Evolutionary conservation across 1,139 yeast genomes (phyloP), one percentile per base, ranked within the genome.

Genomic region (Chernovozyma sophiae-reginae): DNA sequence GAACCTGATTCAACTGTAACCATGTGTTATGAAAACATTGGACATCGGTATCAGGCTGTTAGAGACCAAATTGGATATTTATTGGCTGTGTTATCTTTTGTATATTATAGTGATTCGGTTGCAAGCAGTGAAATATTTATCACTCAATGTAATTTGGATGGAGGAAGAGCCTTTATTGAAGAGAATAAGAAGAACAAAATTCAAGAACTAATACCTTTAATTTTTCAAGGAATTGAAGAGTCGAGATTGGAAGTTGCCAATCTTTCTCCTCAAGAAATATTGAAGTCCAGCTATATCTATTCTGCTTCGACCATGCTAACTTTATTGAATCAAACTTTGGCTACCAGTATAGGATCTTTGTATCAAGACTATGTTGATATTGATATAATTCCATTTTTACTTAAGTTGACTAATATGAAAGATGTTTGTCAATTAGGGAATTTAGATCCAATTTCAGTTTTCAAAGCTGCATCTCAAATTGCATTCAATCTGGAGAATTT

Each of bases 351-450:
- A 20, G 64, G 74, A 1, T 49, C 58, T 0, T 54, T 69, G 33
- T 57, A 79, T 36, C 70, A 72, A 36, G 53, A 52, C 17, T 57
- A 52, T 38, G 64, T 62, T 8, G 63, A 54, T n/a, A 42, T 47
- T 2, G 62, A 74, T 38, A 70, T 90, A 32, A 62, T 87, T 2
- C 96, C 96, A 13, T 82, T 86, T 44, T 63, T 87, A 43, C 65
- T 87, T 48, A 70, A 74, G 23, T 64, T 89, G 39, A 77, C 81
- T 39, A 74, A 74, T 36, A 72, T 86, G 66, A 81, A 89, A 45
- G 97, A 92, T 46, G 89, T 87, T 17, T 82, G 90, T 50, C 84
- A 81, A 43, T 73, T 90, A 43, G 83, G 90, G 0, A 75, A 77
- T 36, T 64, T 84, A 25, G 72, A 74, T 31, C 83, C 87, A 0